Conservation (phyloP, 2,329 filamentous ascomycete species). For the Cucurbitaria berberidis region DNA sequence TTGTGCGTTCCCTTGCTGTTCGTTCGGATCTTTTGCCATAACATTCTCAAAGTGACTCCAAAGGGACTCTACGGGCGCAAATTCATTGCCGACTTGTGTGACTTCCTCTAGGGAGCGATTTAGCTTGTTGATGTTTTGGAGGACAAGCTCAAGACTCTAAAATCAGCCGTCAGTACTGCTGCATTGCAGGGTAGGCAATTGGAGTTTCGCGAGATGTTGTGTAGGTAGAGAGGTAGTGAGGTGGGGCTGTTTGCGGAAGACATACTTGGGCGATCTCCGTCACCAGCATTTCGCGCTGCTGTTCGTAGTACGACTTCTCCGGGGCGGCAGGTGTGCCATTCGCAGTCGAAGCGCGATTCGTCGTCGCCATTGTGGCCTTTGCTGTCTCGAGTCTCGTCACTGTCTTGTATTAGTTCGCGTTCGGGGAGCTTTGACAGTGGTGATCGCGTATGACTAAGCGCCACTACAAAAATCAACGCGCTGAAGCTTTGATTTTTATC, state of each 20-base stretch:
- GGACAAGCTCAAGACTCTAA: constrained; percentile 82
- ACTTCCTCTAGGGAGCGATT: constrained; percentile 92
- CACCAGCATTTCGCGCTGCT: constrained; percentile 74
- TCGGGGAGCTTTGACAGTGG: background rate
- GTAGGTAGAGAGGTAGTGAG: constrained; percentile 38
- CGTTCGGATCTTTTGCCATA: constrained; percentile 76
- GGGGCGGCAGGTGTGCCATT: constrained; percentile 23
- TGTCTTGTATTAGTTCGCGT: constrained; percentile 11
- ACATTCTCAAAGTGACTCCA: constrained; percentile 98
- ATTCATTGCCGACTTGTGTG: constrained; percentile 93
- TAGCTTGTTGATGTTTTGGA: constrained; percentile 94
- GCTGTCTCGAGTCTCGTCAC: background rate
- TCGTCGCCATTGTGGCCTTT: constrained; percentile 27
- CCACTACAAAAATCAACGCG: constrained; percentile 28
- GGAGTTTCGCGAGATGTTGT: background rate
- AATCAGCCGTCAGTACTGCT: constrained; percentile 1
- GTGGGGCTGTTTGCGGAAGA: constrained; percentile 5
- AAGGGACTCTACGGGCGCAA: constrained; percentile 92
- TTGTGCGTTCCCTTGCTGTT: constrained; percentile 26
- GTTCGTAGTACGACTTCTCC: constrained; percentile 69
- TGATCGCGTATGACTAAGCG: constrained; percentile 19
- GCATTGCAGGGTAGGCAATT: background rate
- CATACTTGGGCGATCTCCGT: constrained; percentile 73
- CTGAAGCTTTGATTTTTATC: constrained; percentile 17
- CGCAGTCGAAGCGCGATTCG: constrained; percentile 26